Evolutionary conservation across 2,329 filamentous ascomycete genomes (phyloP), one percentile per base, ranked within the genome.

Genomic region (Fusarium nanum): DNA sequence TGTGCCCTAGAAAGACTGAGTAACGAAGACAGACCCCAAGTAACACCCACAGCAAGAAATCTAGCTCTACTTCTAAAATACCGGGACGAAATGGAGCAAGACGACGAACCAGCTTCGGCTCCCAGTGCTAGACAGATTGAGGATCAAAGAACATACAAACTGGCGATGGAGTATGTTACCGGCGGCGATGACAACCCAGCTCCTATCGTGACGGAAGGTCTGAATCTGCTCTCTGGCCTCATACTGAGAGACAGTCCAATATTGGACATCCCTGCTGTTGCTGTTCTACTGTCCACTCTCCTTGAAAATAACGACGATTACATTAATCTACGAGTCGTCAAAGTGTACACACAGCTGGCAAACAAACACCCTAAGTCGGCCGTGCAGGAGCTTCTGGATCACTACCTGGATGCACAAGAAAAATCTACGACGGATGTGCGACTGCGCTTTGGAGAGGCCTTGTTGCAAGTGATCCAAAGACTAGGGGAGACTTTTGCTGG

Each of bases 231-330:
- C 13, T 87, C 87, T 0, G 79, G 77, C 5, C 81, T 93, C 11
- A 85, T 93, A 41, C 70, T 82, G 25, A 78, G 84, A 0, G 80
- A 83, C 41, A 88, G 88, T 44, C 78, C 89, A 0, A 81, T 90
- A 12, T 77, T 93, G 18, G 91, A 93, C 73, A 85, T 93, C n/a
- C 88, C 88, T 1, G 86, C 89, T 2, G 83, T 89, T 5, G 81
- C 91, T 1, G 86, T 91, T 8, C 82, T 92, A 2, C 82, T 93
- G 56, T 88, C 89, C 2, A 88, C 86, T 12, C 82, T 93, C 1
- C 81, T 93, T 2, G 84, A 86, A 64, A 90, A 92, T 50, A 82
- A 85, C 8, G 92, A 93, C 59, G 90, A 92, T 59, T 94, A 91
- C 75, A 89, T 93, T 64, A 91, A 92, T 72, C 81, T 91, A 5